Base-by-base conservation (phyloP, 495 filamentous ascomycete species). In the Oidiodendron maius region DNA sequence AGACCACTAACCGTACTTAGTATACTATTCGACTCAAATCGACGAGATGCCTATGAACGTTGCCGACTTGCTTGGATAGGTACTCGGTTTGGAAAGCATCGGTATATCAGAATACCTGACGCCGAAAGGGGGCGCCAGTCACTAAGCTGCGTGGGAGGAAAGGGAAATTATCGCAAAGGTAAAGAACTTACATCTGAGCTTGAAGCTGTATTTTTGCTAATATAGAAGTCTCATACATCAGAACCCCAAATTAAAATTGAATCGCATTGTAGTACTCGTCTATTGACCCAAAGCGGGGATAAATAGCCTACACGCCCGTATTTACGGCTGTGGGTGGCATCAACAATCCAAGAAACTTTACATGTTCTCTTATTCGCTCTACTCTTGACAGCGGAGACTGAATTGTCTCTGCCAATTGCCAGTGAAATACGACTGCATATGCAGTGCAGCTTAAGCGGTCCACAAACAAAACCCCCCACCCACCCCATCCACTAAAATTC, bases 11-110 rank as follows among this genome's bases (percentile, higher is more conserved):
- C 47, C 12, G n/a, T 30, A 9, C 22, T 24, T 37, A 84, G 81
- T 89, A 57, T 96, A 94, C 67, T 96, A 96, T 67, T 95, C 89
- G 28, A 98, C 93, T 40, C 93, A 98, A 69, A 98, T 98, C 55
- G 93, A 98, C 61, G 93, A 98, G 76, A 98, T 98, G 93, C 93
- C 93, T 21, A 96, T 98, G 93, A 97, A 97, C 61, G 82, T 86
- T 49, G 81, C 82, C 40, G 81, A 84, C 58, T 71, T 84, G 24
- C 73, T 85, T 15, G 30, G 43, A 3, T 59, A 53, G 44, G 40
- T 34, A n/a, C 9, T n/a, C 13, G 12, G 23, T 39, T 25, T 2
- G 16, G 34, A 23, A 15, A 26, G 9, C 36, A 23, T 41, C 3
- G 26, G 26, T 30, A 5, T 5, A 15, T 4, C 4, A 46, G 13